A percentile compares a stretch with the other conserved stretches of the same genome.
These are phyloP conservation scores for Waltergamsia citrina DNA, from an alignment of 2,329 filamentous ascomycete genomes.

Conservation along the genomic window DNA sequence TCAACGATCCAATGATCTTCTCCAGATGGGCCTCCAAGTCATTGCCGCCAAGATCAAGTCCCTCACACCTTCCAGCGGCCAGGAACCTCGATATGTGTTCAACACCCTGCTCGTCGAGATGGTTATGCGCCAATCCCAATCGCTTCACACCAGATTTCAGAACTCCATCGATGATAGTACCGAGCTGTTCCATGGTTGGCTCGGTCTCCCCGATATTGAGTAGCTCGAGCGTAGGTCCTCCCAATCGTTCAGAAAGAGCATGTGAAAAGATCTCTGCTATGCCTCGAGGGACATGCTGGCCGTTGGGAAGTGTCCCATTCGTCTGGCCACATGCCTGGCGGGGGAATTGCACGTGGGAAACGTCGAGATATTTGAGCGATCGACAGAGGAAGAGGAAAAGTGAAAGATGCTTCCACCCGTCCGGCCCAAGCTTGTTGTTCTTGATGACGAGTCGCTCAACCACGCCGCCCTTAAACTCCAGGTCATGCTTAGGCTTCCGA, in stretches of 20 bases:
- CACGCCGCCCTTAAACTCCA: slow-evolving; percentile 53
- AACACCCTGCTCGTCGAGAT: slow-evolving; percentile 64
- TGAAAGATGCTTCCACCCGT: slow-evolving; percentile 87
- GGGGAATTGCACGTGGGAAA: slow-evolving; percentile 79
- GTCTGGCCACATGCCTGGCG: slow-evolving; percentile 18
- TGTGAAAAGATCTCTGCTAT: slow-evolving; percentile 59
- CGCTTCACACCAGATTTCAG: slow-evolving; percentile 67
- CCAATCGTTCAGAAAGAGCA: slow-evolving; percentile 68
- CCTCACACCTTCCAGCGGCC: slow-evolving; percentile 68
- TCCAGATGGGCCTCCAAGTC: slow-evolving; percentile 50
- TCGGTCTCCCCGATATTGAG: slow-evolving; percentile 75
- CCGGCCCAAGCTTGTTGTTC: slow-evolving; percentile 79
- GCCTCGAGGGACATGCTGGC: slow-evolving; percentile 19
- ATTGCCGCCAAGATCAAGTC: slow-evolving; percentile 83
- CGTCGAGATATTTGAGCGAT: slow-evolving; percentile 75
- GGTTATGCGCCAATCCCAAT: slow-evolving; percentile 75
- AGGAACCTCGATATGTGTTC: slow-evolving; percentile 70
- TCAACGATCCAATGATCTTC: slow-evolving; percentile 40
- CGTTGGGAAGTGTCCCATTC: slow-evolving; percentile 20
- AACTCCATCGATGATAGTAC: slow-evolving; percentile 72
- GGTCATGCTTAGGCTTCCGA: slow-evolving; percentile 32
- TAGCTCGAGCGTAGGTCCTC: slow-evolving; percentile 68
- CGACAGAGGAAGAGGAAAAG: slow-evolving; percentile 86
- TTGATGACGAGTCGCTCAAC: slow-evolving; percentile 83
- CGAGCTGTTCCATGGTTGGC: slow-evolving; percentile 60